Conservation (phyloP, 306 rosid species). For the Oemleria cerasiformis region DNA sequence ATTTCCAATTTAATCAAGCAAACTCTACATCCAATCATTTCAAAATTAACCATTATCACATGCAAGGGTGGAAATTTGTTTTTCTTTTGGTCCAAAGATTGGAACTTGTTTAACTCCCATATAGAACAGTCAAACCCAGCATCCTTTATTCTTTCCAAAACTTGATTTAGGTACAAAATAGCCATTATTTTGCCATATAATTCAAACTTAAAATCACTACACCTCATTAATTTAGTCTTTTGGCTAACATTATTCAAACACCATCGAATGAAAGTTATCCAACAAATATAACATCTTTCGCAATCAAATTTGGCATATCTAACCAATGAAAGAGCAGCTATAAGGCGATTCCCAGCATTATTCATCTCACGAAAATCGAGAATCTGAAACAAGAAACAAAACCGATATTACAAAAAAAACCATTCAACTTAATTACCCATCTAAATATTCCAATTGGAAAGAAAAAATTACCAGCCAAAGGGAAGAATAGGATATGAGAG, state of each 20-base stretch:
- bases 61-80: not conserved
- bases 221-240: not conserved
- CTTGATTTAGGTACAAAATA: not conserved
- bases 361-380: constrained; percentile 61
- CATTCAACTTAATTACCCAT: not conserved
- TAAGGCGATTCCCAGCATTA: constrained; percentile 67
- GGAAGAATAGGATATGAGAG: constrained; percentile 49
- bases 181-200: not conserved
- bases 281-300: not conserved
- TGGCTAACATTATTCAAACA: not conserved
- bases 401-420: not conserved
- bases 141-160: not conserved
- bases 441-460: not conserved
- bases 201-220: not conserved
- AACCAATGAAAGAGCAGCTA: constrained; percentile 70
- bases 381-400: constrained; percentile 30
- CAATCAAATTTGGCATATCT: constrained; percentile 14
- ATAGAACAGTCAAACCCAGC: not conserved
- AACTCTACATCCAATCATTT: not conserved
- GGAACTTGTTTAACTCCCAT: not conserved
- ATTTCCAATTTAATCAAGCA: not conserved
- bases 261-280: not conserved
- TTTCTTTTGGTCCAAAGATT: too few relatives aligned
- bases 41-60: not conserved
- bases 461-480: constrained; percentile 52